These are phyloP conservation scores for Colletotrichum acutatum DNA, from an alignment of 2,329 filamentous ascomycete species.

Conservation along the genomic window DNA sequence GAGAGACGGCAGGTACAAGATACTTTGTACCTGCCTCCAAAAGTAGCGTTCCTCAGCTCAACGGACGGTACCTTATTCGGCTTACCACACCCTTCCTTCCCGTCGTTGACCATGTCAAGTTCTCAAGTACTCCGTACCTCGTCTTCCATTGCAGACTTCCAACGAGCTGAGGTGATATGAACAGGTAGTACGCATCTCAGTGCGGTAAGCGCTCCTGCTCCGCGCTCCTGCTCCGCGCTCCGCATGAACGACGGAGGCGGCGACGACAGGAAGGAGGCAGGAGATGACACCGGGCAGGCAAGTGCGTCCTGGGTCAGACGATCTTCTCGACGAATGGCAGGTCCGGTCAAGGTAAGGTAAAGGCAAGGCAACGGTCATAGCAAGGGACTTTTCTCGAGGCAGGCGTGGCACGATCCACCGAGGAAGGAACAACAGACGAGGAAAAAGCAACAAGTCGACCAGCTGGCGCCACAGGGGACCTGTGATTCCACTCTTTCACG, in stretches of 20 bases:
- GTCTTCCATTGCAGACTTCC: not conserved
- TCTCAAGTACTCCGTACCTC: not conserved
- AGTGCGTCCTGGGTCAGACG: constrained; percentile 2
- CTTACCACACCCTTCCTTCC: not conserved
- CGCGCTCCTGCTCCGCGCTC: constrained; percentile 27
- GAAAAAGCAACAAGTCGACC: constrained; percentile 27
- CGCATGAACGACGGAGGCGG: constrained; percentile 24
- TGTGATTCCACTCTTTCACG: not conserved
- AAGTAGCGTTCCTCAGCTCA: not conserved
- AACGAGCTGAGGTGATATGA: not conserved
- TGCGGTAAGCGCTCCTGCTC: constrained; percentile 11
- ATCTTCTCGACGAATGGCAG: constrained; percentile 13
- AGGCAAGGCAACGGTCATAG: constrained; percentile 5
- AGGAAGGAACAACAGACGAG: constrained; percentile 24
- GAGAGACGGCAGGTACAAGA: not conserved
- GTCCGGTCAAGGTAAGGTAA: constrained; percentile 6
- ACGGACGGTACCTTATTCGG: not conserved
- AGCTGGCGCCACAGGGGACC: constrained; percentile 1
- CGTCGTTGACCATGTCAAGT: not conserved
- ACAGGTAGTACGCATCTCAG: not conserved
- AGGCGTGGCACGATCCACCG: constrained; percentile 25
- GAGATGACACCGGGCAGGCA: constrained; percentile 7
- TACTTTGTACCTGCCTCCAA: not conserved
- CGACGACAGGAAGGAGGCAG: constrained; percentile 1
- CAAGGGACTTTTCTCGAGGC: not conserved